phyloP scores from a whole-genome alignment of 2,329 filamentous ascomycete species.

The Colletotrichum sp. region DNA sequence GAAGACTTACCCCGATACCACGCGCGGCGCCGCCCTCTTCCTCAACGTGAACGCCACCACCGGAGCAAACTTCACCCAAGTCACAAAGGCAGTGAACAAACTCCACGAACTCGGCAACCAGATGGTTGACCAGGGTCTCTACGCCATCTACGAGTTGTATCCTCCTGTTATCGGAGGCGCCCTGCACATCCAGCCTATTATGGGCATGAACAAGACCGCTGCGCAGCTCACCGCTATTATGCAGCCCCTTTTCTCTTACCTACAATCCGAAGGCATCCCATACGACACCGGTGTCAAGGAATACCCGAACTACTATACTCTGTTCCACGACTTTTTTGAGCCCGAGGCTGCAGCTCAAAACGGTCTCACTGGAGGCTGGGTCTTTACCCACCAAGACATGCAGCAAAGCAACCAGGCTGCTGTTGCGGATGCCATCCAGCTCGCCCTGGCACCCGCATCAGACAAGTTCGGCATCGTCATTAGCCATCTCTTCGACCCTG shows the following conservation, averaged over 20 bases:
- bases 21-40: constrained; percentile 4
- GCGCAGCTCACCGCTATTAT: constrained; percentile 4
- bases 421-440: constrained; percentile 3
- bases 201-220: constrained; percentile 23
- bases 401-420: not conserved
- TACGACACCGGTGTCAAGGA: constrained; percentile 10
- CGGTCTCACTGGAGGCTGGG: constrained; percentile 22
- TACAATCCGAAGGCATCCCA: constrained; percentile 1
- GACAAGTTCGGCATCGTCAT: constrained; percentile 11
- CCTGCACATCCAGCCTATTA: constrained; percentile 23
- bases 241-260: constrained; percentile 8
- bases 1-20: constrained; percentile 47
- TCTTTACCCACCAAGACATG: constrained; percentile 20
- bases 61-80: constrained; percentile 1
- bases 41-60: constrained; percentile 20
- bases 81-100: constrained; percentile 11
- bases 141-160: constrained; percentile 20
- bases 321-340: constrained; percentile 21
- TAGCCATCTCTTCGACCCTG: constrained; percentile 19
- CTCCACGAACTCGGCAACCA: constrained; percentile 14
- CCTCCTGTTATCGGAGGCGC: constrained; percentile 1
- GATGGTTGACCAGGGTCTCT: constrained; percentile 19
- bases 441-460: not conserved
- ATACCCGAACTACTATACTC: constrained; percentile 14
- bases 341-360: constrained; percentile 20